Percentiles rank a stretch among this genome's conserved stretches.
Conservation (phyloP, 208 protist genomes). For the Leishmania aethiopica region DNA sequence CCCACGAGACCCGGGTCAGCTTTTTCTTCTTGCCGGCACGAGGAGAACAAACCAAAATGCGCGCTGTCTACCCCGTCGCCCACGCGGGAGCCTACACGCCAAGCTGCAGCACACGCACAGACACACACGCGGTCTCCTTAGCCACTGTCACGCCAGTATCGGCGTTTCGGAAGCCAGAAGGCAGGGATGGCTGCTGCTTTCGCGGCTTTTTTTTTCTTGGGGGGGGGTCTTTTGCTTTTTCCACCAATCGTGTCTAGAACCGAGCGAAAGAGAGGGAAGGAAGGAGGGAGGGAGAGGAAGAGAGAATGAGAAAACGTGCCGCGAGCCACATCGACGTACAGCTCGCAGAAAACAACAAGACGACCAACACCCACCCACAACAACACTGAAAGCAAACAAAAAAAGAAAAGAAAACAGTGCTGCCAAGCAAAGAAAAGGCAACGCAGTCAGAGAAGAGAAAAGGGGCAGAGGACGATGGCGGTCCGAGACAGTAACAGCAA, state of each 20-base stretch:
- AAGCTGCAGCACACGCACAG: neutral
- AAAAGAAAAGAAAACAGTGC: neutral
- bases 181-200: too few species aligned
- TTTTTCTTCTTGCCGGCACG: neutral
- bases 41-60: neutral
- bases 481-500: neutral
- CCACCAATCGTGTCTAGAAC: neutral
- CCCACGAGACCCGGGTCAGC: neutral
- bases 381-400: too few species aligned
- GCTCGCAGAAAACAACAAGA: neutral
- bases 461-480: neutral
- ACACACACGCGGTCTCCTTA: neutral
- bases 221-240: neutral
- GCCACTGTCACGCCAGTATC: neutral
- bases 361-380: too few species aligned
- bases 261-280: too few species aligned
- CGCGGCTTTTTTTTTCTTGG: too few species aligned
- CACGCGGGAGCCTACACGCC: neutral
- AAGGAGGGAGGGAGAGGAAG: too few species aligned
- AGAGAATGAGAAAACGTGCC: neutral
- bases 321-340: neutral
- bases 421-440: too few species aligned
- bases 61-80: neutral
- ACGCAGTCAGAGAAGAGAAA: neutral
- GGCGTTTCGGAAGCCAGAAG: neutral